Percentiles rank a stretch among this genome's conserved stretches.
Evolutionary conservation across 805 yeast species (phyloP).

Genomic region (Sugiyamaella marilandica): DNA sequence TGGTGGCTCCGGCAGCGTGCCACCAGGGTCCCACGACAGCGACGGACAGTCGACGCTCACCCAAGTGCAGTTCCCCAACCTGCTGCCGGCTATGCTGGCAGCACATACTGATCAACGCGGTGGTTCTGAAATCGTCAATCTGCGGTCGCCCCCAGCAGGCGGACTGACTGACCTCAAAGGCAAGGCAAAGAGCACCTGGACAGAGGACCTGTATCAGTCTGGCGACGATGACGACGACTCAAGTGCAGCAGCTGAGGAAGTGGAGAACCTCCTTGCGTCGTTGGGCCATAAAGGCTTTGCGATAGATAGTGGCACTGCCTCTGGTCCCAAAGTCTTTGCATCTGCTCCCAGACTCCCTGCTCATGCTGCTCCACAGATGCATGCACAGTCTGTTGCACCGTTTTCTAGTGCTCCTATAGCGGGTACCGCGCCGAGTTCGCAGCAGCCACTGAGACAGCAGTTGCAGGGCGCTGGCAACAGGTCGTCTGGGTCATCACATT

Average conservation of each 20-base stretch:
- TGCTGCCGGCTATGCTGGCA: neutral
- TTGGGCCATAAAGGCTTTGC: neutral
- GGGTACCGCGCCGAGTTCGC: too few relatives aligned
- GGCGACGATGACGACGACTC: neutral
- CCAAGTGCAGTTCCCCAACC: neutral
- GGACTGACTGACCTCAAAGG: neutral
- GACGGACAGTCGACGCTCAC: neutral
- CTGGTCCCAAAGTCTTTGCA: too few relatives aligned
- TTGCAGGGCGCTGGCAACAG: too few relatives aligned
- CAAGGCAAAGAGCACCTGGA: neutral
- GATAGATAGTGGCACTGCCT: neutral
- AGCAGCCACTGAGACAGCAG: too few relatives aligned
- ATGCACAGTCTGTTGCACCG: too few relatives aligned
- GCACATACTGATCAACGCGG: neutral
- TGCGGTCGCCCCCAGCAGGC: neutral
- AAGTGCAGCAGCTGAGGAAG: neutral
- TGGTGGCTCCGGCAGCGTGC: neutral
- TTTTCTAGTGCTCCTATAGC: too few relatives aligned
- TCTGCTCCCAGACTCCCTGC: too few relatives aligned
- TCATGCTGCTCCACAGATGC: too few relatives aligned
- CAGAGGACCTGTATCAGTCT: neutral
- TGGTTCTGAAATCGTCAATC: neutral
- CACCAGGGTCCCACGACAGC: neutral
- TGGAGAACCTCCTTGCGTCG: neutral
- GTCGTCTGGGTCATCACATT: too few relatives aligned